phyloP scores from a whole-genome alignment of 192 early-diverging fungal genomes.

The Linnemannia hyalina region DNA sequence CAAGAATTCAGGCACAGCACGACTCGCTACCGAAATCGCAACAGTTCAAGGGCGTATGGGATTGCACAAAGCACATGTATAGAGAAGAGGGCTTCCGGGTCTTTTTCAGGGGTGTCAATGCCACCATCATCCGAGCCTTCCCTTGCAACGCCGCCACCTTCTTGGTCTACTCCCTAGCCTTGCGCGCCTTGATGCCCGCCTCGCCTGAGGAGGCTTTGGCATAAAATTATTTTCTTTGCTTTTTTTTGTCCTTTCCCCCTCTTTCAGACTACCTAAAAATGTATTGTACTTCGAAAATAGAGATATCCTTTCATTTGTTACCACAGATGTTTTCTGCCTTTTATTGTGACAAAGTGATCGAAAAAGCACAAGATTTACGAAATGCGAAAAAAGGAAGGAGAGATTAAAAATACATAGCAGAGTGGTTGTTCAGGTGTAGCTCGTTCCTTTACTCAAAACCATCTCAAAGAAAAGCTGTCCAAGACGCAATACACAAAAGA shows the following conservation, averaged over 20 bases:
- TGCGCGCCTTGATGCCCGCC: conserved; percentile 57
- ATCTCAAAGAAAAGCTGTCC: not conserved
- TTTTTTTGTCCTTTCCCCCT: not conserved
- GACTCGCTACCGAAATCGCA: conserved; percentile 38
- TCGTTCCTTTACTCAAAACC: not conserved
- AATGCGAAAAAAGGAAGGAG: not conserved
- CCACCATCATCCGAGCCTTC: conserved; percentile 70
- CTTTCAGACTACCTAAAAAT: not conserved
- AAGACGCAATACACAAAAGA: not conserved
- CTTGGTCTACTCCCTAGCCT: conserved; percentile 66
- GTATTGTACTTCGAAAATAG: conserved; percentile 14
- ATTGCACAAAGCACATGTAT: conserved; percentile 62
- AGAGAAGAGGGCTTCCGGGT: conserved; percentile 67
- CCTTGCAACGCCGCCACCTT: conserved; percentile 73
- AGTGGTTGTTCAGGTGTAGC: not conserved
- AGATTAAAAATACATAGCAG: not conserved
- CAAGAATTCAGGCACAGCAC: conserved; percentile 68
- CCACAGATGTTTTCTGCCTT: not conserved
- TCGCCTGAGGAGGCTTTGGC: conserved; percentile 36
- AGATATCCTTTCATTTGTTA: not conserved
- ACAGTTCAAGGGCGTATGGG: conserved; percentile 58
- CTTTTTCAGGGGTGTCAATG: conserved; percentile 68
- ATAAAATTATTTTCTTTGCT: not conserved
- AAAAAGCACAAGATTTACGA: no score
- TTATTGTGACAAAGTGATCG: not conserved